Percentiles rank a stretch among this genome's conserved stretches.
Evolutionary conservation across 306 rosid species (phyloP).

Genomic region (Rosa chinensis): DNA sequence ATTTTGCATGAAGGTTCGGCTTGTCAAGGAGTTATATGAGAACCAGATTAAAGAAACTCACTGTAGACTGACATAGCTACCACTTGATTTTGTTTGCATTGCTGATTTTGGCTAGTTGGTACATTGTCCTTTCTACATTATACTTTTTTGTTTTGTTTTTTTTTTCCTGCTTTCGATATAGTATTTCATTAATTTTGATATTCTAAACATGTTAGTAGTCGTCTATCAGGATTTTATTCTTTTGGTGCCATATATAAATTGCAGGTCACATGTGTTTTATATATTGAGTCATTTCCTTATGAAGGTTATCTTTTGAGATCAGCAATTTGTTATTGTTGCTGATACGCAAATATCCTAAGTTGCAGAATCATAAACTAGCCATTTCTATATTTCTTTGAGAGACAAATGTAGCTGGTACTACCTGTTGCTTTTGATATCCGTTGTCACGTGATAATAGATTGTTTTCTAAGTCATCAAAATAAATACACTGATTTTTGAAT

Average conservation of each 20-base stretch:
- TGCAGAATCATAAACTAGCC: neutral
- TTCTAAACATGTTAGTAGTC: neutral
- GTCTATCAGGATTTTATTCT: neutral
- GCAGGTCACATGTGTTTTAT: neutral
- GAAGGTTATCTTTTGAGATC: neutral
- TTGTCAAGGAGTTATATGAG: too few relatives aligned
- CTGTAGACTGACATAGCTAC: too few relatives aligned
- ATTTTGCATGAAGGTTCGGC: too few relatives aligned
- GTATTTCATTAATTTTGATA: neutral
- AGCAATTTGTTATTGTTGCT: neutral
- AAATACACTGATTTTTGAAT: neutral
- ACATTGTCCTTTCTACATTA: constrained; percentile 1
- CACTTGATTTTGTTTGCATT: too few relatives aligned
- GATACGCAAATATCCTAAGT: too few relatives aligned
- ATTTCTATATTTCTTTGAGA: constrained; percentile 2
- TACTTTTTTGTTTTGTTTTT: too few relatives aligned
- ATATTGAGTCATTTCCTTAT: neutral
- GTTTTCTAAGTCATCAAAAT: neutral
- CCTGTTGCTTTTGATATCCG: neutral
- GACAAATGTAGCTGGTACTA: constrained; percentile 1
- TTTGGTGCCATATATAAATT: neutral
- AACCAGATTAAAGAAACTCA: too few relatives aligned
- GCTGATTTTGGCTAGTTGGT: too few relatives aligned
- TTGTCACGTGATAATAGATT: neutral
- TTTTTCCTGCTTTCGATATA: neutral